These are phyloP conservation scores for Malassezia nana DNA, from an alignment of 1,284 basidiomycete genomes.

Conservation along the genomic window DNA sequence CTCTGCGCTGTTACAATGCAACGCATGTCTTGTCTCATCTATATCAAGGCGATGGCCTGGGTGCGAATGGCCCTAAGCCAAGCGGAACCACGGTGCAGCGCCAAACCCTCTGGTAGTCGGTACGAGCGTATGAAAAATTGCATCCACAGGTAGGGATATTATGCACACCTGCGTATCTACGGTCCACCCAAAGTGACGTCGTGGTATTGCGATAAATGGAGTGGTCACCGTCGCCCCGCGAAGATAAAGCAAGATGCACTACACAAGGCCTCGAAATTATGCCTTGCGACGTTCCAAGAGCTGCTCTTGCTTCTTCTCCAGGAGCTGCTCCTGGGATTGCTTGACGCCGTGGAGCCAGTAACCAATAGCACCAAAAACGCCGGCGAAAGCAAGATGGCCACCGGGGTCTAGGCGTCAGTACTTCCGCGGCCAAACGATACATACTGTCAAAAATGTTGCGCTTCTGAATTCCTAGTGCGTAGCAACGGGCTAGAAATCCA, in stretches of 20 bases:
- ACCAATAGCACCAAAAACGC: slow-evolving; percentile 35
- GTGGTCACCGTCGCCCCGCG: not conserved
- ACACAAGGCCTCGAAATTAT: not conserved
- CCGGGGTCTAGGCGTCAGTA: slow-evolving; percentile 29
- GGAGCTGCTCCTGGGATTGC: slow-evolving; percentile 41
- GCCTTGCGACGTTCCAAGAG: slow-evolving; percentile 9
- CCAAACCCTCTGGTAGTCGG: too few relatives aligned
- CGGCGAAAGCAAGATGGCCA: slow-evolving; percentile 39
- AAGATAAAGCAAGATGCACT: not conserved
- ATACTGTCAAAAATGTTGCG: slow-evolving; percentile 46
- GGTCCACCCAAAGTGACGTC: not conserved
- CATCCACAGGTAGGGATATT: not conserved
- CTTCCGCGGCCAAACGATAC: slow-evolving; percentile 7
- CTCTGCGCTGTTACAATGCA: slow-evolving; percentile 12
- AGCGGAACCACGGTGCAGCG: too few relatives aligned
- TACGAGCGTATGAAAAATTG: not conserved
- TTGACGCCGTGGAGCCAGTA: slow-evolving; percentile 46
- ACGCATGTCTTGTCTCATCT: slow-evolving; percentile 9
- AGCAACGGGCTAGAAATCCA: slow-evolving; percentile 45
- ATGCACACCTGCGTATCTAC: not conserved
- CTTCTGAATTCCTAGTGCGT: slow-evolving; percentile 44
- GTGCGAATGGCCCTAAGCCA: too few relatives aligned
- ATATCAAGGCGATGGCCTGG: not conserved
- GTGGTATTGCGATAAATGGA: not conserved
- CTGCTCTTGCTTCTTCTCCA: slow-evolving; percentile 24